Percentiles rank a stretch among this genome's conserved stretches.
Evolutionary conservation across 1,284 basidiomycete species (phyloP).

Genomic region (Porodaedalea pini): DNA sequence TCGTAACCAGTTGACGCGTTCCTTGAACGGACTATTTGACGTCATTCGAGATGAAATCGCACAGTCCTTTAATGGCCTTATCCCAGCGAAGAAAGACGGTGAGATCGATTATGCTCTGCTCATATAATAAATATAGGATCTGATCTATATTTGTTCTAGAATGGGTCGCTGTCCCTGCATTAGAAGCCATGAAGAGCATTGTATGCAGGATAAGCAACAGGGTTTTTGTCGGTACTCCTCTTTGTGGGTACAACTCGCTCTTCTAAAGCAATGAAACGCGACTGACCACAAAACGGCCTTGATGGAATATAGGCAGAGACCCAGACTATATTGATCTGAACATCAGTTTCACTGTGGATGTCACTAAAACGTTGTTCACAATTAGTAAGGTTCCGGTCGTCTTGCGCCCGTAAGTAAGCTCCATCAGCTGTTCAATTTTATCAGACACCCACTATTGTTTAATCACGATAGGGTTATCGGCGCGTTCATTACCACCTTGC

Average conservation of each 20-base stretch:
- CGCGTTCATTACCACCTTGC: constrained; percentile 18
- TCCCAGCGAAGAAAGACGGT: constrained; percentile 24
- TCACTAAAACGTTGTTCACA: constrained; percentile 26
- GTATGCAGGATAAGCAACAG: constrained; percentile 39
- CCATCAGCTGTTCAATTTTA: neutral
- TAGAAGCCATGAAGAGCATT: constrained; percentile 36
- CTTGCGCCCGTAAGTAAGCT: constrained; percentile 23
- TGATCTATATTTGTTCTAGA: constrained; percentile 24
- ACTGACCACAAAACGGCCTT: too few relatives aligned
- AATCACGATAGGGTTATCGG: constrained; percentile 22
- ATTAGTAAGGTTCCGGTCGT: constrained; percentile 37
- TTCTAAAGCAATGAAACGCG: neutral
- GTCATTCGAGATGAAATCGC: constrained; percentile 28
- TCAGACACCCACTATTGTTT: neutral
- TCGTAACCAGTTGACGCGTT: constrained; percentile 28
- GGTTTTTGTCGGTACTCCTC: constrained; percentile 38
- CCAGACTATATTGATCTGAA: constrained; percentile 37
- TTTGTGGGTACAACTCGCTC: constrained; percentile 31
- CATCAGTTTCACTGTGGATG: constrained; percentile 31
- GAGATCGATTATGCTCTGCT: neutral
- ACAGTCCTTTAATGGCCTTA: constrained; percentile 24
- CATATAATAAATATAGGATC: neutral
- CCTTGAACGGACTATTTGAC: constrained; percentile 23
- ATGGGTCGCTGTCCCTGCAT: constrained; percentile 35
- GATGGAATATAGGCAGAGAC: constrained; percentile 36